phyloP scores from a whole-genome alignment of 805 yeast species.

The Maudiozyma turicensis region DNA sequence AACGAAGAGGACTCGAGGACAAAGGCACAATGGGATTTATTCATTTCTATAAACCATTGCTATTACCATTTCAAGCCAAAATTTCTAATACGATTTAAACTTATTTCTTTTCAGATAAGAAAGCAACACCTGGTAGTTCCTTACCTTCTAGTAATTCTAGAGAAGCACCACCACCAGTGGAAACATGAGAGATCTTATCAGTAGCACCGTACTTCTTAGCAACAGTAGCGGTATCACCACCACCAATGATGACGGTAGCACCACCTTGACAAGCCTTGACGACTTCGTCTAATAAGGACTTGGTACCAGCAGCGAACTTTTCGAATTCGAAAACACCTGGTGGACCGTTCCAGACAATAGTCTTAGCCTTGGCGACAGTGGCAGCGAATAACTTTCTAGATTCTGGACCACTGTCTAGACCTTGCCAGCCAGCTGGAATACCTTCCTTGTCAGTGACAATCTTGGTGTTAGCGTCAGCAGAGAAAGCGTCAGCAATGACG shows the following conservation, averaged over 20 bases:
- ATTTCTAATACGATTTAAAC: background rate
- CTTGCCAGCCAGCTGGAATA: conserved; percentile 93
- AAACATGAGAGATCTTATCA: conserved; percentile 94
- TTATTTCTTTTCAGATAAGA: conserved; percentile 65
- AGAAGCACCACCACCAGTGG: conserved; percentile 99
- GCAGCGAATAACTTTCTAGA: conserved; percentile 68
- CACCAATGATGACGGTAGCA: conserved; percentile 89
- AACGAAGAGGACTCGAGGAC: background rate
- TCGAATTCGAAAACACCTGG: conserved; percentile 99
- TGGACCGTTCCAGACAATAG: conserved; percentile 99
- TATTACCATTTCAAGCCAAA: no score
- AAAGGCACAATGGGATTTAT: background rate
- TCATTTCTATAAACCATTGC: background rate
- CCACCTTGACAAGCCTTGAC: conserved; percentile 82
- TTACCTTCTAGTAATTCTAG: conserved; percentile 98
- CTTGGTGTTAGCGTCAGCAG: conserved; percentile 81
- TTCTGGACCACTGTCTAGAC: conserved; percentile 94
- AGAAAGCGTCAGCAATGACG: conserved; percentile 91
- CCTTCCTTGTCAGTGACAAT: conserved; percentile 83
- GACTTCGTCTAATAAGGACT: conserved; percentile 79
- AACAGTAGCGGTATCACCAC: conserved; percentile 99
- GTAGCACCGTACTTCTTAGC: conserved; percentile 97
- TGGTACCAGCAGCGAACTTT: conserved; percentile 84
- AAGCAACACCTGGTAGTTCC: conserved; percentile 95
- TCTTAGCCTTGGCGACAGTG: conserved; percentile 87